Evolutionary conservation across 2,329 filamentous ascomycete species (phyloP).

Genomic region (Pseudopithomyces maydicus): DNA sequence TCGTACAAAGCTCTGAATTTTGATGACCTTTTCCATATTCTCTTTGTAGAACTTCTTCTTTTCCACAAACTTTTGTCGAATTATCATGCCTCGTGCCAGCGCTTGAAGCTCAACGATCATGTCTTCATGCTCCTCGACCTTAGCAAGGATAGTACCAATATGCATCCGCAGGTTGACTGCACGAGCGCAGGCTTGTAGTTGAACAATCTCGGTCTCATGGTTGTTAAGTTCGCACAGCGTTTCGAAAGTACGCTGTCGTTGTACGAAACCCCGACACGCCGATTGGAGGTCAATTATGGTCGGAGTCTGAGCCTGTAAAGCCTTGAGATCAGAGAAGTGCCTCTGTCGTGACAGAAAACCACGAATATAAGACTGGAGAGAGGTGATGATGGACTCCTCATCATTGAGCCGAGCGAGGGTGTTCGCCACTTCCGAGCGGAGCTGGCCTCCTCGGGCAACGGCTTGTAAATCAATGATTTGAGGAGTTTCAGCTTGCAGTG

Average conservation of each 20-base stretch:
- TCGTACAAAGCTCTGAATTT: constrained; percentile 95
- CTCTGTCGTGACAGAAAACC: constrained; percentile 53
- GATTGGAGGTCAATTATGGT: constrained; percentile 69
- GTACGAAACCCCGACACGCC: constrained; percentile 67
- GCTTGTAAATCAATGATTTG: constrained; percentile 48
- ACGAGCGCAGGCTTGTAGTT: constrained; percentile 76
- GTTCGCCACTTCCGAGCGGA: constrained; percentile 36
- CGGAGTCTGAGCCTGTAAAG: constrained; percentile 63
- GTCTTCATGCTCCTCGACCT: constrained; percentile 85
- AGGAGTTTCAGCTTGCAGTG: constrained; percentile 36
- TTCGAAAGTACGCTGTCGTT: constrained; percentile 63
- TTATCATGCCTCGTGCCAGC: constrained; percentile 71
- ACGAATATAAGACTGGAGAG: constrained; percentile 59
- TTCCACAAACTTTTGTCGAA: constrained; percentile 77
- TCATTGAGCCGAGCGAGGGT: constrained; percentile 48
- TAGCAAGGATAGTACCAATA: constrained; percentile 73
- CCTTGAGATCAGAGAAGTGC: constrained; percentile 52
- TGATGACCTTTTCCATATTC: constrained; percentile 99
- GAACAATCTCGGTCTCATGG: constrained; percentile 68
- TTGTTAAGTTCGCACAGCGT: constrained; percentile 73
- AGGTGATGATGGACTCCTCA: constrained; percentile 50
- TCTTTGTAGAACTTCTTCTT: constrained; percentile 89
- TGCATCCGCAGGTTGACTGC: constrained; percentile 78
- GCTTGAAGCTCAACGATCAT: constrained; percentile 76
- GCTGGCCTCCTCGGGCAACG: constrained; percentile 42